Evolutionary conservation across 2,329 filamentous ascomycete species (phyloP), one percentile per base, ranked within the genome.

Genomic region (Aspergillus fumigatiaffinis): DNA sequence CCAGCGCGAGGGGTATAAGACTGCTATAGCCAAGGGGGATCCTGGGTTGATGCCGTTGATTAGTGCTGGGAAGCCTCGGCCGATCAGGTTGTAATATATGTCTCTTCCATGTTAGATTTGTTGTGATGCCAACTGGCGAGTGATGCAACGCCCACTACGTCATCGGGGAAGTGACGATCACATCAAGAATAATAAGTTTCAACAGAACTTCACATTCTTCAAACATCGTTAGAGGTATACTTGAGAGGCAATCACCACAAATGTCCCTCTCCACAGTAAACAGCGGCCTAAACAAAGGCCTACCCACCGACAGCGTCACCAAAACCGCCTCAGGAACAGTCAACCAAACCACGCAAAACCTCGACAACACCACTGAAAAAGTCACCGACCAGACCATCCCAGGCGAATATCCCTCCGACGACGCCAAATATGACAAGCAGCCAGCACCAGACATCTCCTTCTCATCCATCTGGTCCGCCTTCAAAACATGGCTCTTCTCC

Each of bases 21-120:
- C 64, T 49, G 80, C 82, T 0, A 79, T 80, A 74, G 64, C 64
- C 42, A 84, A 80, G 70, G 74, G 72, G 0, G 83, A 85, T 61
- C 77, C 80, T 0, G 79, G 68, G 0, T 66, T 83, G 68, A 70
- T 35, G 17, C 32, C 32, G 4, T 35, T 35, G 14, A 6, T 17
- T 7, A 6, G 14, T 7, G 14, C 14, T 17, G 32, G 17, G 14
- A 35, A 35, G 4, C 32, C 32, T 6, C 12, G 32, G 32, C 14
- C 32, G 32, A 6, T 35, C 12, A 14, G 32, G 12, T 12, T 35
- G 2, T 35, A 29, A 4, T 29, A 29, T 29, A 28, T 9, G 9
- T 29, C 10, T 12, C 10, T 29, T 29, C 28, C 28, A 29, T 29
- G 28, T 4, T 26, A 26, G 25, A 26, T 26, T 26, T 26, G 25